Base-by-base conservation (phyloP, 2,329 filamentous ascomycete genomes). In the Ascochyta lentis region DNA sequence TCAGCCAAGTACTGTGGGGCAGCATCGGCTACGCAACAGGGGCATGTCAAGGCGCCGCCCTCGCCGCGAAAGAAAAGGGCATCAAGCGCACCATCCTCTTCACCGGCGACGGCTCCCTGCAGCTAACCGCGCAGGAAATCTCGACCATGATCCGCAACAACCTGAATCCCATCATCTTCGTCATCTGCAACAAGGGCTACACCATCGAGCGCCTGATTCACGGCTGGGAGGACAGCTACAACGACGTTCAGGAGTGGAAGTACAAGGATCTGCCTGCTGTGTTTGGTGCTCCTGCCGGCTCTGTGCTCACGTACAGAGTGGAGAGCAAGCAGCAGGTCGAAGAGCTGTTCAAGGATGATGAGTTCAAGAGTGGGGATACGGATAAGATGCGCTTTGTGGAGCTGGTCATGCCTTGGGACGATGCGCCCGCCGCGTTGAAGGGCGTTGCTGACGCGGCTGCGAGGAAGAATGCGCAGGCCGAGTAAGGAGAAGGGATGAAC, bases 121-220 rank as follows among this genome's bases (percentile, higher is more conserved):
- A 96, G 73, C 81, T 96, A 54, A 96, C 91, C 0, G 88, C 85
- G 0, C 92, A 96, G 73, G 92, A 95, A 76, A 72, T 96, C 60
- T 90, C 87, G 74, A 95, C 91, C 10, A 94, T 96, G 83, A 85
- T 96, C 61, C 84, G 88, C 27, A 87, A 90, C 57, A 81, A 84
- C 23, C 79, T 96, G 54, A 87, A 88, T 59, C 85, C 90, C 19
- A 94, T 92, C 68, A 87, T 96, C 59, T 94, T 96, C 73, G 82
- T 95, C 59, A 89, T 96, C 64, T 92, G 90, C 81, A 96, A 96
- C 73, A 86, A 93, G 37, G 92, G 92, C 10, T 96, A 90, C 78
- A 95, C 92, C 9, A 95, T 96, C 72, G 92, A 96, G 78, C 86
- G 92, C 27, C 90, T 86, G 73, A 96, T 96, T 68, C 92, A 96